Conservation (phyloP, 2,329 filamentous ascomycete genomes). For the Nemania sp. region DNA sequence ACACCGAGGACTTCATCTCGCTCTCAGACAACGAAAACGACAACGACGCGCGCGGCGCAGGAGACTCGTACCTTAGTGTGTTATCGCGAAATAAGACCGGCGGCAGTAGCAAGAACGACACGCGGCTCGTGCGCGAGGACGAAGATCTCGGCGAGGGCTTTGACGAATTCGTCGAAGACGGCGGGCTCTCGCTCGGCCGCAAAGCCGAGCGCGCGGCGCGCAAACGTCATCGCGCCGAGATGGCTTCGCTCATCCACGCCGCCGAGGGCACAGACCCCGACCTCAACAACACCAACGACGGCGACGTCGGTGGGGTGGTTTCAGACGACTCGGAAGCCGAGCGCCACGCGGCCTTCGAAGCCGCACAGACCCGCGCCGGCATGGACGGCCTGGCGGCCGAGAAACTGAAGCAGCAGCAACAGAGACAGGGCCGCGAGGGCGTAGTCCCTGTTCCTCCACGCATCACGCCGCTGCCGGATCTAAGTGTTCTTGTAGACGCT, state of each 20-base stretch:
- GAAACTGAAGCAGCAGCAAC: conserved; percentile 48
- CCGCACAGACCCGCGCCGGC: conserved; percentile 82
- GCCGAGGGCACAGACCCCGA: conserved; percentile 64
- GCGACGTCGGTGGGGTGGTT: conserved; percentile 50
- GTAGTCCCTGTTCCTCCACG: conserved; percentile 66
- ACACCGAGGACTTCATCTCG: conserved; percentile 63
- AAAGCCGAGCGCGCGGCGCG: conserved; percentile 76
- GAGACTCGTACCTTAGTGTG: conserved; percentile 38
- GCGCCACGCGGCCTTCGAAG: conserved; percentile 81
- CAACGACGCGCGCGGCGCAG: conserved; percentile 38
- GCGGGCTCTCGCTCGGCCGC: conserved; percentile 74
- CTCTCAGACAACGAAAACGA: conserved; percentile 57
- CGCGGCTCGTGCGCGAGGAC: conserved; percentile 79
- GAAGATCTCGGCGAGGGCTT: conserved; percentile 94
- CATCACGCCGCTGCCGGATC: conserved; percentile 75
- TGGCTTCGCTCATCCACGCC: conserved; percentile 79
- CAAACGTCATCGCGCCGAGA: conserved; percentile 70
- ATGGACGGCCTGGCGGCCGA: conserved; percentile 70
- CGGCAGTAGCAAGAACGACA: conserved; percentile 54
- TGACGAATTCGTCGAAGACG: conserved; percentile 87
- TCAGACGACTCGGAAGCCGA: conserved; percentile 72
- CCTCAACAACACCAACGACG: too few relatives aligned
- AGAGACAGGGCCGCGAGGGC: conserved; percentile 41
- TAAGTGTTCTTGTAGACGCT: conserved; percentile 69
- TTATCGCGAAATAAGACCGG: conserved; percentile 45